Base-by-base conservation (phyloP, 805 yeast species). In the Torulaspora quercuum region DNA sequence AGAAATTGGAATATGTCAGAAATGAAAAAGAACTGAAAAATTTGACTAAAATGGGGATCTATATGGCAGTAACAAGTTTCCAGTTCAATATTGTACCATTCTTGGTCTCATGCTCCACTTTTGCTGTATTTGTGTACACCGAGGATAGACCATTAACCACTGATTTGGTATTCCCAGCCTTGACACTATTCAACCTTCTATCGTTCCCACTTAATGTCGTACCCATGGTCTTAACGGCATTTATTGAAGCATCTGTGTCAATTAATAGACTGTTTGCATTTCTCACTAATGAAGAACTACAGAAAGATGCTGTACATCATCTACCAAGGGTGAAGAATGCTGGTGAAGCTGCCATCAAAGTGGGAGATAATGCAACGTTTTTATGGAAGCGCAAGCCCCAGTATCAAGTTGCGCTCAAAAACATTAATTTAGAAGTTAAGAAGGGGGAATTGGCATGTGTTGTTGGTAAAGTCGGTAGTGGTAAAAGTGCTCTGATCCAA, bases 131-230 rank as follows among this genome's bases (percentile, higher is more conserved):
- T 57, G 80, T 82, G 15, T 68, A 72, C 36, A 62, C 76, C 22
- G 73, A 78, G 37, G 63, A 67, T 42, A 68, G 61, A 33, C 88
- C 95, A 21, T 72, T 92, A 54, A 74, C 90, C 1, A 83, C 97
- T 1, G 97, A 92, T 49, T 71, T 89, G 45, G 96, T 92, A 5
- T 84, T 90, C 69, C 88, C 96, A 18, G 95, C 97, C 3, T 70
- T 87, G 39, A 73, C 96, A 6, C 70, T 89, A 35, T 92, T 90
- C 70, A 92, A 90, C 60, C 68, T 92, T 56, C 72, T 92, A 42
- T 73, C 83, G 0, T 92, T 92, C 76, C 98, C 99, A 29, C 71
- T 92, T 46, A 89, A 94, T 7, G 86, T 87, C 25, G 73, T 92
- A 45, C 99, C 99, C 27, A 84, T 79, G 76, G 89, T 90, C 10